These are phyloP conservation scores for Ceratocystis cacaofunesta DNA, from an alignment of 2,329 filamentous ascomycete genomes.

Conservation along the genomic window DNA sequence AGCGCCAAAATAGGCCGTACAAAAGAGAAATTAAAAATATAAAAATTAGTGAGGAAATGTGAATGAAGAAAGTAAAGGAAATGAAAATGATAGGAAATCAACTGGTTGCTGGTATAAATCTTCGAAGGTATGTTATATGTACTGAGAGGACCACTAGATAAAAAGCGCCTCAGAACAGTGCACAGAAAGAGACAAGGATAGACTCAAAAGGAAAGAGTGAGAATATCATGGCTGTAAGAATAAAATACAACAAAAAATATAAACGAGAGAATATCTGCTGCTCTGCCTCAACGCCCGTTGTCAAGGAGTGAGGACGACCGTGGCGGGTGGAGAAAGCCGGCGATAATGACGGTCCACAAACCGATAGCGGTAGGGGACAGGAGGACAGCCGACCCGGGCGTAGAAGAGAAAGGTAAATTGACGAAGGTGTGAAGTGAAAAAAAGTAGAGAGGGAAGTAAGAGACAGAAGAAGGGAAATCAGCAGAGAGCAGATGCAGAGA, in stretches of 20 bases:
- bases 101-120: not conserved
- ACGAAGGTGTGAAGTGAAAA: not conserved
- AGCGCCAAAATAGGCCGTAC: not conserved
- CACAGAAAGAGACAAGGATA: not conserved
- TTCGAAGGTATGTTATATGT: not conserved
- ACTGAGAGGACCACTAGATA: not conserved
- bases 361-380: not conserved
- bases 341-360: not conserved
- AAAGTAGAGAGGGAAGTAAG: not conserved
- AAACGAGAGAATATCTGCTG: slow-evolving; percentile 17
- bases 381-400: no score
- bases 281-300: not conserved
- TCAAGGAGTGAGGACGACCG: slow-evolving; percentile 9
- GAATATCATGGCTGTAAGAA: not conserved
- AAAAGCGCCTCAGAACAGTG: not conserved
- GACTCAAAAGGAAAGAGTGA: slow-evolving; percentile 1
- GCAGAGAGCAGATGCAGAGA: slow-evolving; percentile 11
- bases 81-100: not conserved
- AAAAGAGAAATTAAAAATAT: not conserved
- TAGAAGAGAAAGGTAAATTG: no score
- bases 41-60: not conserved
- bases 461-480: not conserved
- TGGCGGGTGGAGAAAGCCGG: not conserved
- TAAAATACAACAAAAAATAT: slow-evolving; percentile 6
- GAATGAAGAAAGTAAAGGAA: not conserved